phyloP scores from a whole-genome alignment of 345 rosid genomes.

The Gossypium bickii region DNA sequence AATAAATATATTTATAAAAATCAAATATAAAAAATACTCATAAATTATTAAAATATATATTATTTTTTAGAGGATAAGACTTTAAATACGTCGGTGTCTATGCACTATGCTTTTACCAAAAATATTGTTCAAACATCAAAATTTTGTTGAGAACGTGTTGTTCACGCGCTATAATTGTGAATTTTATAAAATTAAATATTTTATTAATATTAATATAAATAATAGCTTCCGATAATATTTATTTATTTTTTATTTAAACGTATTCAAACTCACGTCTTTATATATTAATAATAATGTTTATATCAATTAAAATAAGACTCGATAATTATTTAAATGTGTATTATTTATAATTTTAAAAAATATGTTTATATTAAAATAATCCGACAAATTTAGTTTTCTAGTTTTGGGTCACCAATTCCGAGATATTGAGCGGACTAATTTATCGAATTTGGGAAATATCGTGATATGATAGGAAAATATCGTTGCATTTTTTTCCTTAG shows the following conservation, averaged over 20 bases:
- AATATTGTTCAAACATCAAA: neutral
- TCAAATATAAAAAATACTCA: too few species aligned
- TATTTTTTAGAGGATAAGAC: neutral
- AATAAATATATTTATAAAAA: too few species aligned
- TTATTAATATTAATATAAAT: too few species aligned
- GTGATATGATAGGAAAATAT: neutral
- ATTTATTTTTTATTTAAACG: too few species aligned
- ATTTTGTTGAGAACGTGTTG: neutral
- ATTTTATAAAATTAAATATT: too few species aligned
- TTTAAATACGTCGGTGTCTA: neutral
- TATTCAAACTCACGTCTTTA: accelerated
- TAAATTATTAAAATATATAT: too few species aligned
- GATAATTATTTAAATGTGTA: too few species aligned
- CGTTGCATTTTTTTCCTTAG: neutral
- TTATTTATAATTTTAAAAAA: too few species aligned
- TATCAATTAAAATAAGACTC: accelerated
- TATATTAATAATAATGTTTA: too few species aligned
- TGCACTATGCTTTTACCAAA: neutral
- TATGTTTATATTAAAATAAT: neutral
- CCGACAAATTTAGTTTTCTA: neutral
- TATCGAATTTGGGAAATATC: neutral
- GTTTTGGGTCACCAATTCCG: neutral
- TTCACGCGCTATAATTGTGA: neutral
- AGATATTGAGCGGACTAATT: neutral
- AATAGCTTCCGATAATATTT: too few species aligned